These are phyloP conservation scores for Hondaea fermentalgiana DNA, from an alignment of 108 stramenopile species.

Conservation along the genomic window DNA sequence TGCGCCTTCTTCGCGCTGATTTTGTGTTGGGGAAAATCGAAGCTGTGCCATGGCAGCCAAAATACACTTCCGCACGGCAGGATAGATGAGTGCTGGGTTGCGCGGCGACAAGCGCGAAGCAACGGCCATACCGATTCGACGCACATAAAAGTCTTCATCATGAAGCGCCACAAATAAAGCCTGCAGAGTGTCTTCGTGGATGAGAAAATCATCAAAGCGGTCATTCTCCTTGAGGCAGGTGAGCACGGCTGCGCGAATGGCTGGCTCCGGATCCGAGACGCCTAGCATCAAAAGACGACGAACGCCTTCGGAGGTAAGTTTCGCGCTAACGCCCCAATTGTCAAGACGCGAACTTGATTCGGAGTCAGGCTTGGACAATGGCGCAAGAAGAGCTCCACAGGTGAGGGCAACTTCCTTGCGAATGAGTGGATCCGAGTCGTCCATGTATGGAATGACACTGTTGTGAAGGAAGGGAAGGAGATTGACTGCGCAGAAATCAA, in stretches of 20 bases:
- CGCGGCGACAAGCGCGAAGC: constrained; percentile 68
- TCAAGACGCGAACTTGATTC: constrained; percentile 33
- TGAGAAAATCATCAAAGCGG: constrained; percentile 74
- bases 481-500: background rate
- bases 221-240: constrained; percentile 53
- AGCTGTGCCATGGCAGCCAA: constrained; percentile 29
- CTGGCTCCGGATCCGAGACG: constrained; percentile 69
- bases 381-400: background rate
- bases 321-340: constrained; percentile 58
- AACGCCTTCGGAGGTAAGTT: constrained; percentile 54
- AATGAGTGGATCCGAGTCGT: constrained; percentile 3
- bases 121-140: constrained; percentile 66
- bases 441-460: constrained; percentile 23
- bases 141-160: constrained; percentile 72
- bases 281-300: constrained; percentile 62
- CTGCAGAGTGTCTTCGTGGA: constrained; percentile 65
- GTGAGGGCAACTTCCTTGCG: constrained; percentile 23
- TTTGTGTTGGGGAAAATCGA: background rate
- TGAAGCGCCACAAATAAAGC: constrained; percentile 70
- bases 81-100: constrained; percentile 75
- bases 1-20: constrained; percentile 46
- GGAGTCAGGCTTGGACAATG: background rate
- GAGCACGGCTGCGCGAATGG: constrained; percentile 73
- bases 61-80: constrained; percentile 59
- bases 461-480: constrained; percentile 21